Conservation (phyloP, 169 alveolate species). For the Cryptosporidium parvum region DNA sequence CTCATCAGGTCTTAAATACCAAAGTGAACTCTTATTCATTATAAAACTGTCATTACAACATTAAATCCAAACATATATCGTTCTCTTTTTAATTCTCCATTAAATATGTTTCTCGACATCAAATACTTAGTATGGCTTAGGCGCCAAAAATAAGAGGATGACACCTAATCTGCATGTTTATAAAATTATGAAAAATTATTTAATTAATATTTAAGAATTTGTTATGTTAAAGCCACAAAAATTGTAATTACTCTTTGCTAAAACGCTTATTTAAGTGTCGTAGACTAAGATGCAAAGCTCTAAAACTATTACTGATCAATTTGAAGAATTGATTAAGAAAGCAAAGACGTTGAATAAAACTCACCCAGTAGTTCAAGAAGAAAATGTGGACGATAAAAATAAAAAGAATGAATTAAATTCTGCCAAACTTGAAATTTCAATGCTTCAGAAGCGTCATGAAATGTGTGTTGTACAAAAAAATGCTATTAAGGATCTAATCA, state of each 20-base stretch:
- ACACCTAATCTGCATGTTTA: conserved; percentile 9
- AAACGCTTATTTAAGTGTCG: not conserved
- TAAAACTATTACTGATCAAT: conserved; percentile 33
- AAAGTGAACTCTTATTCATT: conserved; percentile 30
- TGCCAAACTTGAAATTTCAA: not conserved
- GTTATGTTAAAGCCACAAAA: not conserved
- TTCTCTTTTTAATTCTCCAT: not conserved
- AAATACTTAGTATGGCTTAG: not conserved
- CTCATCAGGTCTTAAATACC: conserved; percentile 65
- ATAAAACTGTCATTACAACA: not conserved
- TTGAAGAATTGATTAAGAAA: conserved; percentile 49
- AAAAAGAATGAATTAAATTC: not conserved
- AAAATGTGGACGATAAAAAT: not conserved
- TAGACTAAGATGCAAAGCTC: conserved; percentile 42
- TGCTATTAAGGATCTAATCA: conserved; percentile 37
- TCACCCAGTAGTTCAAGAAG: not conserved
- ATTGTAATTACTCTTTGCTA: not conserved
- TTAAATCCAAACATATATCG: conserved; percentile 1
- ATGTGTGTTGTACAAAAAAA: conserved; percentile 61
- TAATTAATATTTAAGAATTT: not conserved
- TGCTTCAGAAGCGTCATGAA: conserved; percentile 37
- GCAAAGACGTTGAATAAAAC: conserved; percentile 25
- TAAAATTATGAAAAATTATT: not conserved
- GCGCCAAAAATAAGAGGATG: conserved; percentile 63
- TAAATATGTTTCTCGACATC: not conserved